phyloP scores from a whole-genome alignment of 2,329 filamentous ascomycete species.

The Emmonsiellopsis sp. region DNA sequence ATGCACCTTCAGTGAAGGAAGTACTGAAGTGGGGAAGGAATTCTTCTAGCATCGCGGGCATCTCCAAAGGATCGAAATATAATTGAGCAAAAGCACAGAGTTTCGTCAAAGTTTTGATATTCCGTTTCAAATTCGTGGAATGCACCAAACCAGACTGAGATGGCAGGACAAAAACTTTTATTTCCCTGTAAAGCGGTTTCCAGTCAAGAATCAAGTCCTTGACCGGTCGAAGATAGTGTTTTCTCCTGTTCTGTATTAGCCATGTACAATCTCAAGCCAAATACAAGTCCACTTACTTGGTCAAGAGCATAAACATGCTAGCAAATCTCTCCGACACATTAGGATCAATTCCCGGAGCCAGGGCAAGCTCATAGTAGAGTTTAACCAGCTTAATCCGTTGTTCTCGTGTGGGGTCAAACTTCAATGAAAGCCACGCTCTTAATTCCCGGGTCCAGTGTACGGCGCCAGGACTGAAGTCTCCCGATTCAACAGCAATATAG shows the following conservation, averaged over 20 bases:
- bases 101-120: conserved; percentile 68
- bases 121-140: conserved; percentile 53
- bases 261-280: conserved; percentile 9
- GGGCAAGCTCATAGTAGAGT: conserved; percentile 86
- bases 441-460: conserved; percentile 97
- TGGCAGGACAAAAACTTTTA: conserved; percentile 83
- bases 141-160: conserved; percentile 62
- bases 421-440: conserved; percentile 86
- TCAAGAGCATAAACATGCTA: conserved; percentile 91
- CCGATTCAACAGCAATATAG: conserved; percentile 81
- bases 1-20: conserved; percentile 83
- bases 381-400: conserved; percentile 75
- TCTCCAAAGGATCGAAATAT: conserved; percentile 84
- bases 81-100: conserved; percentile 81
- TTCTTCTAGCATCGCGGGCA: conserved; percentile 71
- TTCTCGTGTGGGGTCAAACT: conserved; percentile 88
- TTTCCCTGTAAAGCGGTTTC: conserved; percentile 83
- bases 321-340: conserved; percentile 79
- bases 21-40: conserved; percentile 83
- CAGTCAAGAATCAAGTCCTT: conserved; percentile 89
- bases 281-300: conserved; percentile 56
- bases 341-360: conserved; percentile 81
- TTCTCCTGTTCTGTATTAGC: conserved; percentile 53
- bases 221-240: conserved; percentile 85
- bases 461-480: conserved; percentile 88